A percentile compares a stretch with the other conserved stretches of the same genome.
phyloP scores from a whole-genome alignment of 768 basidiomycete genomes.

The Glaciozyma antarctica region DNA sequence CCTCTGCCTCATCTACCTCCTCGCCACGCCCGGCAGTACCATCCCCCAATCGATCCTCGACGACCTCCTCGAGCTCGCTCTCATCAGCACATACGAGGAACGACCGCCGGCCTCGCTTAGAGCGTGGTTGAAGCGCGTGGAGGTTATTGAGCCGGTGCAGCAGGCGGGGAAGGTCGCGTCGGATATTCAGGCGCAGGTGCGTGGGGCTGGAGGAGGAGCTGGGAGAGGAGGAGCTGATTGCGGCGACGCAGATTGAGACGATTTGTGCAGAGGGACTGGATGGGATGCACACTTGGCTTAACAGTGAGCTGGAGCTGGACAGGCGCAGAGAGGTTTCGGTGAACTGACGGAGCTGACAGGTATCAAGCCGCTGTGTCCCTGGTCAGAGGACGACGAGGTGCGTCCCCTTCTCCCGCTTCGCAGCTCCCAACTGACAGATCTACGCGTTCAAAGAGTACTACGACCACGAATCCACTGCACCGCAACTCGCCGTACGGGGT shows the following conservation, averaged over 20 bases:
- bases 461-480: conserved; percentile 1
- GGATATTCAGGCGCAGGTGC: background rate
- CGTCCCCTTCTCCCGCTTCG: background rate
- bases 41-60: conserved; percentile 45
- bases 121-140: background rate
- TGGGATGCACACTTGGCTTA: no score
- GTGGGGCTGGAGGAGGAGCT: background rate
- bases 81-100: conserved; percentile 71
- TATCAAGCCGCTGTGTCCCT: conserved; percentile 5
- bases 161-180: background rate
- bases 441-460: background rate
- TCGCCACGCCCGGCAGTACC: conserved; percentile 49
- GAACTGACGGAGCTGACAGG: background rate
- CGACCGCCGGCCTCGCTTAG: conserved; percentile 38
- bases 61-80: conserved; percentile 56
- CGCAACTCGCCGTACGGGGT: conserved; percentile 19
- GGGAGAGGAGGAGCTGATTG: no score
- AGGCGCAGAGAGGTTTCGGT: no score
- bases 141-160: background rate
- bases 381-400: conserved; percentile 20
- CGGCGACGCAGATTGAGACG: no score
- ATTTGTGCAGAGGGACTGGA: no score
- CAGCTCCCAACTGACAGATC: background rate
- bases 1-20: conserved; percentile 40
- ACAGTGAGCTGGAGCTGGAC: no score